phyloP scores from a whole-genome alignment of 768 basidiomycete genomes.

The Inosperma sp. region DNA sequence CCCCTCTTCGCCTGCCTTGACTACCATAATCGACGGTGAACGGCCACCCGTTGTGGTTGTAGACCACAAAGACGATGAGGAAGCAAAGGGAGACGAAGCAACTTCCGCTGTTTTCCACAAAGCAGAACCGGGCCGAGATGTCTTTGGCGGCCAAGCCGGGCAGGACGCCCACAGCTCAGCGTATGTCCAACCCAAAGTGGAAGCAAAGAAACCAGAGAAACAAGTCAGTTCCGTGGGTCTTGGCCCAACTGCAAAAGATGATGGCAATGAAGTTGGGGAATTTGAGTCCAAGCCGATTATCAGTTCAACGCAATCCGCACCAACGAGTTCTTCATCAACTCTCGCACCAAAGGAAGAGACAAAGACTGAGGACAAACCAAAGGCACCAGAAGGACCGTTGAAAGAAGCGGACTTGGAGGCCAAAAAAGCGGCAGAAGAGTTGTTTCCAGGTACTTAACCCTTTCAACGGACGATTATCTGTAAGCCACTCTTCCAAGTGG shows the following conservation, averaged over 20 bases:
- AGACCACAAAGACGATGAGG: constrained; percentile 30
- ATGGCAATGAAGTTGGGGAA: constrained; percentile 5
- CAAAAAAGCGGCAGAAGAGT: constrained; percentile 47
- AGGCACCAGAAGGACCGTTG: constrained; percentile 38
- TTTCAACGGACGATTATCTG: background rate
- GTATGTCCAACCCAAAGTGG: constrained; percentile 8
- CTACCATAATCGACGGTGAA: constrained; percentile 53
- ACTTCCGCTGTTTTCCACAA: constrained; percentile 44
- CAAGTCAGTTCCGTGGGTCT: constrained; percentile 19
- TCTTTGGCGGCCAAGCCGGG: constrained; percentile 54
- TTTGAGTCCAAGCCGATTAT: constrained; percentile 9
- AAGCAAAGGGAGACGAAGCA: constrained; percentile 14
- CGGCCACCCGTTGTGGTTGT: constrained; percentile 52
- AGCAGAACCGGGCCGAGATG: constrained; percentile 69
- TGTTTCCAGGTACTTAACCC: constrained; percentile 41
- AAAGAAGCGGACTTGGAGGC: constrained; percentile 49
- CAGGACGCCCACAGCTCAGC: constrained; percentile 47
- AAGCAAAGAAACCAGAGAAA: constrained; percentile 19
- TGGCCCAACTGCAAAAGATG: constrained; percentile 9
- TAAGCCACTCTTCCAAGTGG: background rate
- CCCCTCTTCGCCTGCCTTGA: constrained; percentile 31
- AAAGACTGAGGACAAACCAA: constrained; percentile 10
- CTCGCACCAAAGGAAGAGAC: constrained; percentile 5
- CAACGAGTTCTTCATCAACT: constrained; percentile 10
- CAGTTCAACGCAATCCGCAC: constrained; percentile 6